Conservation (phyloP, 345 rosid species). For the Bruguiera gymnorhiza region DNA sequence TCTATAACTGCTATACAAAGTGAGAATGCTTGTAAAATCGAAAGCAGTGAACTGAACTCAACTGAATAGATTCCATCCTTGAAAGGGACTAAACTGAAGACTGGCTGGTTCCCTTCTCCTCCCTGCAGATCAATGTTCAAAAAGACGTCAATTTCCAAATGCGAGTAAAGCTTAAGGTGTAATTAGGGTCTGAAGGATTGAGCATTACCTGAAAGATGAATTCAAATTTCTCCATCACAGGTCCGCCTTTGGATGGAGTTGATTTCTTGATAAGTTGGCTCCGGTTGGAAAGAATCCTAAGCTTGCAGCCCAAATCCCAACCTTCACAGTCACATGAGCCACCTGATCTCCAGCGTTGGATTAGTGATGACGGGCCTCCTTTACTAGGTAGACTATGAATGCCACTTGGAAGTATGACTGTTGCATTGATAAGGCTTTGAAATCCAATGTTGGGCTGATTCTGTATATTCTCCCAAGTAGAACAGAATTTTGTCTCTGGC, state of each 20-base stretch:
- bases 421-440: slow-evolving; percentile 41
- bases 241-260: slow-evolving; percentile 27
- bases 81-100: slow-evolving; percentile 61
- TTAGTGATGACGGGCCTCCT: slow-evolving; percentile 84
- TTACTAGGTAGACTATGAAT: slow-evolving; percentile 74
- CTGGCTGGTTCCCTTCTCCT: slow-evolving; percentile 49
- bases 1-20: slow-evolving; percentile 72
- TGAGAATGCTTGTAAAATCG: slow-evolving; percentile 80
- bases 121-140: slow-evolving; percentile 45
- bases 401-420: slow-evolving; percentile 86
- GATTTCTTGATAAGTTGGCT: slow-evolving; percentile 19
- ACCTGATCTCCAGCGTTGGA: slow-evolving; percentile 87
- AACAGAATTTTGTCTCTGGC: slow-evolving; percentile 14
- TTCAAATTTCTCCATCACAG: slow-evolving; percentile 42
- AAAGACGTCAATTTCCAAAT: not conserved
- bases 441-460: slow-evolving; percentile 17
- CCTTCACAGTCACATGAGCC: slow-evolving; percentile 99
- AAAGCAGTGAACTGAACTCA: slow-evolving; percentile 69
- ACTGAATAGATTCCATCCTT: slow-evolving; percentile 78
- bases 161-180: not conserved
- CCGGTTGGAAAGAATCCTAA: slow-evolving; percentile 52
- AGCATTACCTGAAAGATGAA: slow-evolving; percentile 55
- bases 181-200: not conserved
- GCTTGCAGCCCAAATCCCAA: slow-evolving; percentile 91
- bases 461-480: slow-evolving; percentile 17